Conservation (phyloP, 768 basidiomycete genomes). For the Termitomyces sp. region DNA sequence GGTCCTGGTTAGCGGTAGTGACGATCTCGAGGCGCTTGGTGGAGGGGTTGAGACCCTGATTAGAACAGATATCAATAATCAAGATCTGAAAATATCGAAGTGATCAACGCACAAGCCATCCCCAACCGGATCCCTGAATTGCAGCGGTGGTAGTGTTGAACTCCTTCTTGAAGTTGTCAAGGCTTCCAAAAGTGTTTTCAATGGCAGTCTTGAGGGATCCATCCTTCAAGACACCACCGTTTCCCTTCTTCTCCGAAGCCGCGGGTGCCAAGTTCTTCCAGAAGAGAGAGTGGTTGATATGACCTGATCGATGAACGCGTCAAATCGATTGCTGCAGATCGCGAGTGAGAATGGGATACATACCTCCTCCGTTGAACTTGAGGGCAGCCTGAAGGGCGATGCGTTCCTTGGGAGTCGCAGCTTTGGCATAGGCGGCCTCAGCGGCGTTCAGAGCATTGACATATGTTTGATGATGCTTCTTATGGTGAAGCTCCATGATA, state of each 20-base stretch:
- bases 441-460: conserved; percentile 91
- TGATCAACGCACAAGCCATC: conserved; percentile 76
- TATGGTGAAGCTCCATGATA: conserved; percentile 95
- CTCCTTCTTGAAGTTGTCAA: conserved; percentile 72
- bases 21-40: conserved; percentile 77
- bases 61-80: background rate
- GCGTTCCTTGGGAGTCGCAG: conserved; percentile 68
- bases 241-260: conserved; percentile 46
- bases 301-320: conserved; percentile 46
- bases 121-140: conserved; percentile 95
- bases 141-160: conserved; percentile 83
- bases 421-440: conserved; percentile 69
- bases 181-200: conserved; percentile 55
- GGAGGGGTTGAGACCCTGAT: conserved; percentile 64
- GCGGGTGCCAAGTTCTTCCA: conserved; percentile 90
- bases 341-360: conserved; percentile 23
- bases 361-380: conserved; percentile 96
- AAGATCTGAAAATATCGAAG: background rate
- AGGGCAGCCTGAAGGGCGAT: conserved; percentile 88
- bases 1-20: conserved; percentile 97
- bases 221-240: conserved; percentile 54
- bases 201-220: conserved; percentile 72
- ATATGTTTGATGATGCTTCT: conserved; percentile 94
- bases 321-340: conserved; percentile 1
- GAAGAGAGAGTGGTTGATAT: conserved; percentile 95